Base-by-base conservation (phyloP, 495 filamentous ascomycete species). In the Ascodesmis nigricans region DNA sequence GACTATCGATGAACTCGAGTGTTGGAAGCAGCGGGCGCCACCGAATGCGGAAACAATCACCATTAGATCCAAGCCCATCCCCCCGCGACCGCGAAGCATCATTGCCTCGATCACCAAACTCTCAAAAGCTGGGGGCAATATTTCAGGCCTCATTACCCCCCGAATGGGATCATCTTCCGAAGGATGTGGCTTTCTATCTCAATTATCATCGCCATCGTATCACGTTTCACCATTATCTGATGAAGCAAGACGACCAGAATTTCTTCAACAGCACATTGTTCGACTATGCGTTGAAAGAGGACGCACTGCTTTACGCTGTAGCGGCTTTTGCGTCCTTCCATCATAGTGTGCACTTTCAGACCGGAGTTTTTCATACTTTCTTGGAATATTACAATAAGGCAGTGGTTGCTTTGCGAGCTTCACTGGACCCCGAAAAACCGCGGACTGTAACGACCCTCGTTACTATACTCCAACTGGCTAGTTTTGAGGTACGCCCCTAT, bases 241-340 rank as follows among this genome's bases (percentile, higher is more conserved):
- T 84, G 46, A 73, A 75, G 46, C 59, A 59, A 35, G 69, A 78
- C 47, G 54, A 59, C 26, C 61, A 65, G 29, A 56, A 67, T 39
- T 91, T 93, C 45, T 66, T 93, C 38, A 69, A 69, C 31, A 67
- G 66, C 5, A 67, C 60, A 6, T 64, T 87, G 25, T 55, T 78
- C 23, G 71, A 75, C 15, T 56, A 73, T 35, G 83, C 83, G 4
- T 51, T 82, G 19, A 67, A 66, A 18, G 67, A 84, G 51, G 77
- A 92, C 31, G 75, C 84, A 11, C 64, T 97, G 8, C 58, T 92
- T 21, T 77, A 91, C 51, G 87, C 82, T 0, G 62, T 95, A 10
- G 78, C 78, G n/a, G 82, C 75, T 17, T 95, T 91, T 50, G 60
- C 84, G 0, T 80, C 83, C 10, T 97, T 91, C 52, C 82, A 84